phyloP scores from a whole-genome alignment of 495 filamentous ascomycete genomes.

The Alectoria sarmentosa region DNA sequence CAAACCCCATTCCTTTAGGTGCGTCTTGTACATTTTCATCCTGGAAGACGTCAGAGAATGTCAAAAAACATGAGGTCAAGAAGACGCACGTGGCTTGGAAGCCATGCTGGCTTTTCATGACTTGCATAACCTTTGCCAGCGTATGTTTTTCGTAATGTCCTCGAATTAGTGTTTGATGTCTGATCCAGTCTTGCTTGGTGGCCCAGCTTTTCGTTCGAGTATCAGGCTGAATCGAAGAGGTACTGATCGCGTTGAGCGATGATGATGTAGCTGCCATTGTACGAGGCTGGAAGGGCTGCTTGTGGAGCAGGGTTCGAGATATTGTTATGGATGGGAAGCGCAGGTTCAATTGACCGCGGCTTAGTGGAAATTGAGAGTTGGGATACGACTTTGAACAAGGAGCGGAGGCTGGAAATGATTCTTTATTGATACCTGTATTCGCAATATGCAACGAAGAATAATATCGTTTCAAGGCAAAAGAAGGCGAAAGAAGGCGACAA shows the following conservation, averaged over 20 bases:
- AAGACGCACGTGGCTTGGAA: conserved; percentile 30
- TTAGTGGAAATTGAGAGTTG: background rate
- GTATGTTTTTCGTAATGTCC: conserved; percentile 8
- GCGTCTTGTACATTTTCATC: conserved; percentile 26
- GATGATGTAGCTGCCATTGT: background rate
- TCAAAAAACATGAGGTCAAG: background rate
- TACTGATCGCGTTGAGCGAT: background rate
- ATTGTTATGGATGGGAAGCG: too few relatives aligned
- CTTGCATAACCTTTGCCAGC: conserved; percentile 16
- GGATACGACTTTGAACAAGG: too few relatives aligned
- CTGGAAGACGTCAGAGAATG: conserved; percentile 7
- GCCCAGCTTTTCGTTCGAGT: background rate
- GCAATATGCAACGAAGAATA: too few relatives aligned
- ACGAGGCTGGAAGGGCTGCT: background rate
- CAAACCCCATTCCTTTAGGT: conserved; percentile 27
- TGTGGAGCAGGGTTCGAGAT: background rate
- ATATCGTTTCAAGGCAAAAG: background rate
- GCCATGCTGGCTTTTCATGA: conserved; percentile 25
- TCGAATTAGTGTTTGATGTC: conserved; percentile 9
- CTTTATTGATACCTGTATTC: too few relatives aligned
- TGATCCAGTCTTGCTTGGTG: conserved; percentile 1
- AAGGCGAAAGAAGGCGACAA: background rate
- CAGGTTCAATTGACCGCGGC: background rate
- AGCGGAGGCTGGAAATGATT: too few relatives aligned
- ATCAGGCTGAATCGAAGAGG: background rate